Evolutionary conservation across 495 filamentous ascomycete genomes (phyloP), one percentile per base, ranked within the genome.

Genomic region (Aspergillus indologenus): DNA sequence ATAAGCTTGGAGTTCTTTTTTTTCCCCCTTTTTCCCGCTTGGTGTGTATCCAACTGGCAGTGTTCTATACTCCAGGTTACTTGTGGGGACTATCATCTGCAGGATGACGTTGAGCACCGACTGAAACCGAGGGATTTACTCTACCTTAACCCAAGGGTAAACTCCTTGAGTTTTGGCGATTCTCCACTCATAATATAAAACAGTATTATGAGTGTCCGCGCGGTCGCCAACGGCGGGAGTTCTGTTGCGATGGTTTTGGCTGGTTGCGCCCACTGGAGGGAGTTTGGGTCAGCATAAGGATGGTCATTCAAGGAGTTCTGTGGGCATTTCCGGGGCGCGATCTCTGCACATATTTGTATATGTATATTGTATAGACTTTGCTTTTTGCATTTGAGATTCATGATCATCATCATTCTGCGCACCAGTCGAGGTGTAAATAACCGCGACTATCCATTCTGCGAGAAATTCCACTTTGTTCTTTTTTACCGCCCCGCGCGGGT

Each of bases 101-200:
- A 62, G 46, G 56, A 62, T 62, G 61, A 62, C 56, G 61, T 59
- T 56, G 31, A 48, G 48, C 14, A 12, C 51, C 51, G 61, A 56
- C 26, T 56, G 52, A 17, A n/a, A 26, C 23, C 23, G 29, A 24
- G 48, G 29, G 48, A 51, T 24, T 51, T n/a, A 29, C n/a, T n/a
- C n/a, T n/a, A n/a, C n/a, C n/a, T n/a, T n/a, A n/a, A n/a, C 48
- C 17, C 8, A 4, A 47, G 3, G 22, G 45, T 47, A n/a, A 29
- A 51, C 48, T 51, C 48, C 23, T 12, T 51, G 31, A 51, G 23
- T 51, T 21, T 31, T 12, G 23, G 23, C 14, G 22, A 8, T 18
- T 24, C 48, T 51, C 48, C 48, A 31, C 48, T 29, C 22, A 17
- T 6, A 22, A 23, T 29, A 31, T 51, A 8, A 17, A 17, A 31